Evolutionary conservation across 2,329 filamentous ascomycete species (phyloP), one percentile per base, ranked within the genome.

Genomic region (Cladosporium velox): DNA sequence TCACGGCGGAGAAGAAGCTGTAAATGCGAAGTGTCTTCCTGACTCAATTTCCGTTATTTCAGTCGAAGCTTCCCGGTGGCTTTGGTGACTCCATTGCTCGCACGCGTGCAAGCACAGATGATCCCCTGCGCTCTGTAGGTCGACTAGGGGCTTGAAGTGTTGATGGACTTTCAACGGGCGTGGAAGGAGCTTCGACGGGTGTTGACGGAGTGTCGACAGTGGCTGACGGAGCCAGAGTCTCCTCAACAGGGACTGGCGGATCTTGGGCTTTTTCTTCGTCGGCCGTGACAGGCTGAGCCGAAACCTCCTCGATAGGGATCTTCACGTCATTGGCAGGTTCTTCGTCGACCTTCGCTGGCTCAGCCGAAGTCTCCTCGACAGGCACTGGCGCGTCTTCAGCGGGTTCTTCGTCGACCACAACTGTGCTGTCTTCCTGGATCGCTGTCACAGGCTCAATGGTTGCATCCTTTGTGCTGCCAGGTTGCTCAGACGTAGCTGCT

Each of bases 21-120:
- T 47, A 47, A 47, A 47, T 47, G n/a, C 41, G 41, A 47, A 47
- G 10, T 47, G 41, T 21, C 8, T 47, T 24, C 10, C n/a, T 21
- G 21, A 47, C n/a, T 47, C n/a, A 38, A 18, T 58, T 1, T 24
- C 14, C 10, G n/a, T 38, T 47, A 21, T 12, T 12, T 64, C 47
- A 65, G 28, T 65, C 64, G n/a, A 65, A 65, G 32, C 64, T 60
- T 14, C 64, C 64, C 10, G 64, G 64, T 47, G 49, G 47, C 47
- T 65, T 65, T 47, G 58, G 58, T 15, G 47, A 44, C 47, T 65
- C 58, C 71, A 72, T 70, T 15, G 70, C 69, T 47, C 66, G 55
- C 7, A 72, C 67, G 51, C 71, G 58, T 21, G 61, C 70, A 26
- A 68, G 64, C 1, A 72, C 69, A 58, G 64, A 67, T 10, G 69